Percentiles rank a stretch among this genome's conserved stretches.
These are phyloP conservation scores for Prunus padus DNA, from an alignment of 306 rosid species.

Conservation along the genomic window DNA sequence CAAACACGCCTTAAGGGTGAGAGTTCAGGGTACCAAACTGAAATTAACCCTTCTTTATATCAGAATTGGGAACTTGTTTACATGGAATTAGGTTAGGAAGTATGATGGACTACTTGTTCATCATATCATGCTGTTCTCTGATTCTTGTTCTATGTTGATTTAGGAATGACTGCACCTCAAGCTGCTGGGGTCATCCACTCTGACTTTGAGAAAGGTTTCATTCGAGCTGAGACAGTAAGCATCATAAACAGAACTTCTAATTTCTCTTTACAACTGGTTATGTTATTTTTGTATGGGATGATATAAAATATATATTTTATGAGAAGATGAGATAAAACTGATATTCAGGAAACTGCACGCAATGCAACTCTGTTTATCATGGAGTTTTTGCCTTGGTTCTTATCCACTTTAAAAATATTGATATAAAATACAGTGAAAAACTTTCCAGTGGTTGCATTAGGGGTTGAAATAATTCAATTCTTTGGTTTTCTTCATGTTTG, in stretches of 20 bases:
- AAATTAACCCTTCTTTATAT: background rate
- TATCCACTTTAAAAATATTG: background rate
- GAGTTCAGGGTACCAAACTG: too few relatives aligned
- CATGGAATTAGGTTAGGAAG: constrained; percentile 3
- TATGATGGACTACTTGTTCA: constrained; percentile 7
- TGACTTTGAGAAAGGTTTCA: constrained; percentile 98
- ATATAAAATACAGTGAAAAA: background rate
- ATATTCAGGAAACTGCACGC: background rate
- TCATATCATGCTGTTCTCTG: constrained; percentile 14
- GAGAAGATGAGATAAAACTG: background rate
- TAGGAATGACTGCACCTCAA: constrained; percentile 99
- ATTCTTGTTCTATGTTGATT: constrained; percentile 28
- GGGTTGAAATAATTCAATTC: too few relatives aligned
- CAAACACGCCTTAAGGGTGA: too few relatives aligned
- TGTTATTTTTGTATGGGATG: background rate
- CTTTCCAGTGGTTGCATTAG: background rate
- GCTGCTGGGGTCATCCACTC: constrained; percentile 99
- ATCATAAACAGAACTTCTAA: constrained; percentile 16
- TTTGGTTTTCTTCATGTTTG: too few relatives aligned
- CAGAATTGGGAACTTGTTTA: background rate
- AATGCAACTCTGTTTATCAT: background rate
- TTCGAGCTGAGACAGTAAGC: constrained; percentile 94
- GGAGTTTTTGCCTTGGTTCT: background rate
- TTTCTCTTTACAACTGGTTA: background rate
- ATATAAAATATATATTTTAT: background rate